A percentile compares a stretch with the other conserved stretches of the same genome.
Evolutionary conservation across 441 rosid species (phyloP).

Genomic region (Erodium moschatum): DNA sequence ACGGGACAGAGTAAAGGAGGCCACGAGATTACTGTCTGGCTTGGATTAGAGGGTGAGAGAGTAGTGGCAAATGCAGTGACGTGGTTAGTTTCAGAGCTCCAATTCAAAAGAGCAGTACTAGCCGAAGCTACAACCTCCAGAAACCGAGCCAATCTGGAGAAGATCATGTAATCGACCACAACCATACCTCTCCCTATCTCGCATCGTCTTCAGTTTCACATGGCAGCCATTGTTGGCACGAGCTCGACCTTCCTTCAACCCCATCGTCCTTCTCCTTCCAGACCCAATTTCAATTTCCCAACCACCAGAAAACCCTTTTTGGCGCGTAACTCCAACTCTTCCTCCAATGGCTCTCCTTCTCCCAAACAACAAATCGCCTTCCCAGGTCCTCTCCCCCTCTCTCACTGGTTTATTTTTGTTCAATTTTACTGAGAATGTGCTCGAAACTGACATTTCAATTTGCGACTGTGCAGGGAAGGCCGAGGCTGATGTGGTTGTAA

Average conservation of each 20-base stretch:
- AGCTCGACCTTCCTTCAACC: conserved; percentile 9
- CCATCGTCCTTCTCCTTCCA: conserved; percentile 14
- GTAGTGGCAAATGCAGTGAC: conserved; percentile 11
- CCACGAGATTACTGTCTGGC: not conserved
- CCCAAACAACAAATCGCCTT: conserved; percentile 30
- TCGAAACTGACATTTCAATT: no score
- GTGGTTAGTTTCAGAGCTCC: conserved; percentile 24
- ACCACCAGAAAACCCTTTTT: conserved; percentile 22
- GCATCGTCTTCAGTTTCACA: not conserved
- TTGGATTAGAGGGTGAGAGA: not conserved
- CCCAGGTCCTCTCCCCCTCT: conserved; percentile 30
- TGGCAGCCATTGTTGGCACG: conserved; percentile 22
- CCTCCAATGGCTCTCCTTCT: conserved; percentile 36
- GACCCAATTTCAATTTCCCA: no score
- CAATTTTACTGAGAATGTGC: conserved; percentile 1
- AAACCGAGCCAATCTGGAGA: not conserved
- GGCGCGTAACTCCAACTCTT: conserved; percentile 34
- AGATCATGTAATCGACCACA: not conserved
- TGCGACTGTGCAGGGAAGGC: conserved; percentile 39
- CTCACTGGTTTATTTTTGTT: not conserved
- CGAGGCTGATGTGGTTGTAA: conserved; percentile 78
- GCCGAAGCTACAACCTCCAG: not conserved
- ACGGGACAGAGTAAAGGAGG: not conserved
- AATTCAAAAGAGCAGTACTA: not conserved
- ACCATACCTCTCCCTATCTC: not conserved